Base-by-base conservation (phyloP, 1,139 yeast species). In the Suhomyces wounanorum region DNA sequence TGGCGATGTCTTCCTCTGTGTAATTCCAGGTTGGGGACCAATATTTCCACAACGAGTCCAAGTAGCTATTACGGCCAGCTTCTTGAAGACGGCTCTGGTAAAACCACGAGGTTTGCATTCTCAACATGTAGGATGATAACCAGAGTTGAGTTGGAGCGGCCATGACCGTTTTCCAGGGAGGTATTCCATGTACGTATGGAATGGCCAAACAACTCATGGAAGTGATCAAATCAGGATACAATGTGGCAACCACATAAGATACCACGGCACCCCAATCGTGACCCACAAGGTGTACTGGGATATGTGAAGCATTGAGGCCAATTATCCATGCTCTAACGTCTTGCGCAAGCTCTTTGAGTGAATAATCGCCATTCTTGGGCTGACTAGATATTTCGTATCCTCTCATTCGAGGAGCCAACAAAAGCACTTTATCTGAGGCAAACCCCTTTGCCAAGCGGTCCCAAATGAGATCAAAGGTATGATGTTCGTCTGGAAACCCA, bases 201-300 rank as follows among this genome's bases (percentile, higher is more conserved):
- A 76, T 75, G 6, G 79, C 78, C 60, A 76, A 57, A 11, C 73
- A 65, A 13, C 65, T 72, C 54, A 68, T 62, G n/a, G 75, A 69
- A 2, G 73, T 61, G 23, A 76, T 56, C 48, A 66, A 53, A 9
- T 73, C 72, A 0, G 80, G 80, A 50, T 65, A 74, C 50, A 67
- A 47, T 38, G 64, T 61, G 2, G 78, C 75, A 2, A 74, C 61
- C 54, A 72, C 72, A 59, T 66, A 75, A 11, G 73, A 58, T 31
- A 68, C 62, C 25, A 73, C 60, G 1, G 81, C 79, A 26, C 81
- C 81, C 81, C 81, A 76, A 58, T 76, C 81, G 55, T 76, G 81
- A 8, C 79, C 79, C 18, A 76, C 62, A 36, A 76, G 54, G 55
- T 75, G 78, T 6, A 75, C 72, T 1, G 76, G 74, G n/a, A 66